Base-by-base conservation (phyloP, 352 stramenopile genomes). In the Phytophthora litchii region DNA sequence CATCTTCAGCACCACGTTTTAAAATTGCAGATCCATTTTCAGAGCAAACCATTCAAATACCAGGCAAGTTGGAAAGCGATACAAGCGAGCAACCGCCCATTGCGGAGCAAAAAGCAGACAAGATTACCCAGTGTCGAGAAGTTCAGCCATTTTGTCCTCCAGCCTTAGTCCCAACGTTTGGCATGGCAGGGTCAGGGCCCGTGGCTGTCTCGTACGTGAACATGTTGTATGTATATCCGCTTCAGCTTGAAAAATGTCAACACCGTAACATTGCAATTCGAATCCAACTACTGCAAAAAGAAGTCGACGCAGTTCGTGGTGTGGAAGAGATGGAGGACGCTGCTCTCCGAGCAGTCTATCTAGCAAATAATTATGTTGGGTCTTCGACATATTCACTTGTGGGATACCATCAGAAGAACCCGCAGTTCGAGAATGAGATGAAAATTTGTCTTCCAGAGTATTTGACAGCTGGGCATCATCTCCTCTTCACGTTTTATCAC, bases 401-500 rank as follows among this genome's bases (percentile, higher is more conserved):
- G n/a, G 82, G 80, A 16, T 93, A 93, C 40, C 83, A 93, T 29
- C 76, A 88, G 19, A 89, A 90, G 50, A 89, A 80, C 16, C 83
- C 81, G 4, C 74, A 88, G 53, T 93, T 90, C 38, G 81, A 91
- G 25, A 72, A 76, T 36, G 83, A 93, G 46, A 72, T 93, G 41
- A 93, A 93, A 47, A 63, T 93, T 31, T 76, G 67, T 29, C 67
- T 93, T 9, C 83, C 83, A 2, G 69, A 80, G 54, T 54, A 55
- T 21, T 61, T 93, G 16, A 79, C 76, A n/a, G 19, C 16, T 4
- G 35, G 36, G 0, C 79, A 93, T 36, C 76, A 90, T 38, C 48
- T 93, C 12, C 52, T 90, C 1, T 87, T 91, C 60, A 88, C 76
- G 8, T 90, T 93, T 44, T 91, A 86, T 42, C 83, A 93, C 58